These are phyloP conservation scores for Aspergillus clavatus DNA, from an alignment of 2,329 filamentous ascomycete species.

Conservation along the genomic window DNA sequence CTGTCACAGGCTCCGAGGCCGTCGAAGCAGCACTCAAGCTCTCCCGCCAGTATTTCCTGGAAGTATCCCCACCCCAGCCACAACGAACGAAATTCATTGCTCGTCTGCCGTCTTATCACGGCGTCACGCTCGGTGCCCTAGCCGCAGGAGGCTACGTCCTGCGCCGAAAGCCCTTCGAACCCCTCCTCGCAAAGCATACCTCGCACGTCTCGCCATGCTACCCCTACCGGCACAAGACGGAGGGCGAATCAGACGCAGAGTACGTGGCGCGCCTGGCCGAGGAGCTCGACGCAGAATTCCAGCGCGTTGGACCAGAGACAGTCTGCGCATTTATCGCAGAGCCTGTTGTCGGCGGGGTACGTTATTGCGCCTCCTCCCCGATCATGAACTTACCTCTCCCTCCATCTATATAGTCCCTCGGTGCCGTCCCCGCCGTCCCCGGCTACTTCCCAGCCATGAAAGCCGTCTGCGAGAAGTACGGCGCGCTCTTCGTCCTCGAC, in stretches of 20 bases:
- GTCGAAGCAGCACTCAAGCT: conserved; percentile 66
- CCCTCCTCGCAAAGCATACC: conserved; percentile 53
- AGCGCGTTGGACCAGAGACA: conserved; percentile 56
- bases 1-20: conserved; percentile 56
- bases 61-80: conserved; percentile 50
- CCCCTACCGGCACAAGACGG: conserved; percentile 54
- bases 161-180: conserved; percentile 58
- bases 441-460: conserved; percentile 68
- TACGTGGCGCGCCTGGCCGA: conserved; percentile 59
- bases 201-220: conserved; percentile 64
- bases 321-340: conserved; percentile 71
- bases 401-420: conserved; percentile 56
- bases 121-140: conserved; percentile 64
- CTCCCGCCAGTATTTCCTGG: conserved; percentile 61
- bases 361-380: conserved; percentile 18
- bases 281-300: conserved; percentile 65
- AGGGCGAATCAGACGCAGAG: conserved; percentile 50
- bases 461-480: conserved; percentile 64
- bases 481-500: conserved; percentile 70
- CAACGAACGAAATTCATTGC: conserved; percentile 59
- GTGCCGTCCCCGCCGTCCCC: conserved; percentile 60
- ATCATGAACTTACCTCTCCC: too few species aligned
- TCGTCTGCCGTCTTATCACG: conserved; percentile 64
- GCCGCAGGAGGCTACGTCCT: conserved; percentile 58
- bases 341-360: conserved; percentile 65